Evolutionary conservation across 2,329 filamentous ascomycete genomes (phyloP).

Genomic region (Fonsecaea erecta): DNA sequence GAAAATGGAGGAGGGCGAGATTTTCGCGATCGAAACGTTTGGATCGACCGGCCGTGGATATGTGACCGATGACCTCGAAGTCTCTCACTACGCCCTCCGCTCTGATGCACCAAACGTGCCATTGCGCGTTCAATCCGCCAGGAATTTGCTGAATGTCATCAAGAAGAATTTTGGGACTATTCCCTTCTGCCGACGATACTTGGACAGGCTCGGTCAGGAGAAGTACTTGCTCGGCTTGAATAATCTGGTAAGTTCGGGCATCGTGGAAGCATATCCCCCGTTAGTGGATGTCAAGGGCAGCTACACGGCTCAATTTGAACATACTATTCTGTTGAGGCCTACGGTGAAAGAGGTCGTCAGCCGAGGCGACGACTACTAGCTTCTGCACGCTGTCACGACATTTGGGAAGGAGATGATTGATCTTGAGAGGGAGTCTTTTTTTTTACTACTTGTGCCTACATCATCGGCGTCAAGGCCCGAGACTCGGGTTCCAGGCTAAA

Average conservation of each 20-base stretch:
- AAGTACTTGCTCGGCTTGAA: conserved; percentile 93
- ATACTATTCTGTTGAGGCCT: conserved; percentile 78
- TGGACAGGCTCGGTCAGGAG: conserved; percentile 90
- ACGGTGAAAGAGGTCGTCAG: conserved; percentile 87
- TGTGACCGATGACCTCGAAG: conserved; percentile 83
- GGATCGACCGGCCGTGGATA: conserved; percentile 90
- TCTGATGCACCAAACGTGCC: conserved; percentile 75
- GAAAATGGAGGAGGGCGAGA: conserved; percentile 97
- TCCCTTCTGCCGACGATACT: conserved; percentile 86
- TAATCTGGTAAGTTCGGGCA: conserved; percentile 77
- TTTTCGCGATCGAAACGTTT: conserved; percentile 95
- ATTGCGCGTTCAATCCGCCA: conserved; percentile 78
- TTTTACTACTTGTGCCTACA: not conserved
- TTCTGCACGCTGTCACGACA: not conserved
- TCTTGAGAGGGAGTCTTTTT: not conserved
- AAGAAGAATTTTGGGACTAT: conserved; percentile 96
- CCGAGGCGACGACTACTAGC: conserved; percentile 82
- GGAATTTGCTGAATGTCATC: conserved; percentile 83
- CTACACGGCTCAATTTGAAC: conserved; percentile 92
- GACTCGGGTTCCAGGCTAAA: not conserved
- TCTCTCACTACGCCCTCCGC: conserved; percentile 83
- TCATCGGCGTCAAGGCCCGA: not conserved
- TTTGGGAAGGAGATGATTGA: not conserved
- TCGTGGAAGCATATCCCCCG: conserved; percentile 89
- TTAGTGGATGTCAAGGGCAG: conserved; percentile 91